phyloP scores from a whole-genome alignment of 106 monocot species.

The Acorus gramineus region DNA sequence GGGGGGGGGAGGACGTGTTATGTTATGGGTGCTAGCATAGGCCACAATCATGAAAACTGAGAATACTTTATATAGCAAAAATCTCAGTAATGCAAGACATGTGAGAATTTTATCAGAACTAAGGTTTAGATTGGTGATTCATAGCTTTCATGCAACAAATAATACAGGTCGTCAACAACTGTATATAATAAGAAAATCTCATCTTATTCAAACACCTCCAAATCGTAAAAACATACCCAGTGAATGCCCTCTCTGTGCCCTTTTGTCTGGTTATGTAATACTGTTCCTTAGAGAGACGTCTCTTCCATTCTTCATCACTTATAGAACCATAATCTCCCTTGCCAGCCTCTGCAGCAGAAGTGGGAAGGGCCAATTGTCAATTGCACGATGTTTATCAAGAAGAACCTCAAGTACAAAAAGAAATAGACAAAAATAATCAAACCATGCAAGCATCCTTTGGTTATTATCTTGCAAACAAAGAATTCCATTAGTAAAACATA shows the following conservation, averaged over 20 bases:
- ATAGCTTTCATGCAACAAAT: neutral
- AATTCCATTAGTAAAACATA: no score
- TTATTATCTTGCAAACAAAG: no score
- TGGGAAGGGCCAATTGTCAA: no score
- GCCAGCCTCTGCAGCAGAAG: conserved; percentile 10
- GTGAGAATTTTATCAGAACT: no score
- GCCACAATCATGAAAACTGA: neutral
- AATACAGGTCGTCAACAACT: neutral
- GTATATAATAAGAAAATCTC: neutral
- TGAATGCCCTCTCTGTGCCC: conserved; percentile 95
- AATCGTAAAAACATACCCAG: conserved; percentile 43
- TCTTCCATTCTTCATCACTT: conserved; percentile 78
- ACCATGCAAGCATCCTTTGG: no score
- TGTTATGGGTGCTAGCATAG: no score
- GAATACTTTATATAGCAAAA: neutral
- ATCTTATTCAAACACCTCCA: neutral
- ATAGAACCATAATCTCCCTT: conserved; percentile 22
- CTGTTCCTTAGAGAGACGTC: conserved; percentile 58
- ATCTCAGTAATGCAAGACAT: neutral
- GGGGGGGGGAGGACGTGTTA: no score
- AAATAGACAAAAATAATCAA: no score
- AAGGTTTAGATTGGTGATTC: neutral
- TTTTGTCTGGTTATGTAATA: conserved; percentile 69
- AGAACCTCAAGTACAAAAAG: no score
- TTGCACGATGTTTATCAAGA: no score